Percentiles rank a stretch among this genome's conserved stretches.
These are phyloP conservation scores for Pichia cactophila DNA, from an alignment of 1,139 yeast species.

Conservation along the genomic window DNA sequence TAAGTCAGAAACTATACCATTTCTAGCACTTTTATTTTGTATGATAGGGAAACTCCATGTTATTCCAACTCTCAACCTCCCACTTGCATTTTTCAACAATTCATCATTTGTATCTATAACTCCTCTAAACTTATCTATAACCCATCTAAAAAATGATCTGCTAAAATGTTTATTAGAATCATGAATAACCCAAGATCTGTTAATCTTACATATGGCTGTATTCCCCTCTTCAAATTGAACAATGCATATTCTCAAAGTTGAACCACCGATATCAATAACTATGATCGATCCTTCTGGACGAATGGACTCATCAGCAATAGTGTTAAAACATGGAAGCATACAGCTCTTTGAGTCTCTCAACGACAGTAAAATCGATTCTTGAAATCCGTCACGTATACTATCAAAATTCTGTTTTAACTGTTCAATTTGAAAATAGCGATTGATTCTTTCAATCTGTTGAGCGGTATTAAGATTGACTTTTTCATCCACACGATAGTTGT, in stretches of 20 bases:
- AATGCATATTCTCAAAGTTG: slow-evolving; percentile 9
- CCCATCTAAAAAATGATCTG: slow-evolving; percentile 4
- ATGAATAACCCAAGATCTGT: slow-evolving; percentile 8
- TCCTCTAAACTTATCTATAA: not conserved
- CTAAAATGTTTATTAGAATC: slow-evolving; percentile 8
- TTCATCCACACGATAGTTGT: not conserved
- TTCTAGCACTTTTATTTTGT: slow-evolving; percentile 35
- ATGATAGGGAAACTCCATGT: slow-evolving; percentile 50
- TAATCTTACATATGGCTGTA: slow-evolving; percentile 4
- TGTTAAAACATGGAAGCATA: slow-evolving; percentile 10
- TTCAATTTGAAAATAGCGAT: slow-evolving; percentile 4
- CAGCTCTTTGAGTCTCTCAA: slow-evolving; percentile 7
- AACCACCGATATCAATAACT: slow-evolving; percentile 13
- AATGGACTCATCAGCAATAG: not conserved
- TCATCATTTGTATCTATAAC: not conserved
- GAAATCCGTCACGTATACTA: slow-evolving; percentile 4
- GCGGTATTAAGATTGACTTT: not conserved
- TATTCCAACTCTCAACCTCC: slow-evolving; percentile 8
- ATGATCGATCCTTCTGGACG: slow-evolving; percentile 1
- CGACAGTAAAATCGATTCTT: slow-evolving; percentile 5
- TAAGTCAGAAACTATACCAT: slow-evolving; percentile 39
- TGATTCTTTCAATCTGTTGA: not conserved
- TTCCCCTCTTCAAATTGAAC: slow-evolving; percentile 4
- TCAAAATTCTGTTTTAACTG: slow-evolving; percentile 4
- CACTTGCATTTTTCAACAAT: not conserved